A percentile compares a stretch with the other conserved stretches of the same genome.
These are phyloP conservation scores for Fomitopsis schrenkii DNA, from an alignment of 1,284 basidiomycete species.

Conservation along the genomic window DNA sequence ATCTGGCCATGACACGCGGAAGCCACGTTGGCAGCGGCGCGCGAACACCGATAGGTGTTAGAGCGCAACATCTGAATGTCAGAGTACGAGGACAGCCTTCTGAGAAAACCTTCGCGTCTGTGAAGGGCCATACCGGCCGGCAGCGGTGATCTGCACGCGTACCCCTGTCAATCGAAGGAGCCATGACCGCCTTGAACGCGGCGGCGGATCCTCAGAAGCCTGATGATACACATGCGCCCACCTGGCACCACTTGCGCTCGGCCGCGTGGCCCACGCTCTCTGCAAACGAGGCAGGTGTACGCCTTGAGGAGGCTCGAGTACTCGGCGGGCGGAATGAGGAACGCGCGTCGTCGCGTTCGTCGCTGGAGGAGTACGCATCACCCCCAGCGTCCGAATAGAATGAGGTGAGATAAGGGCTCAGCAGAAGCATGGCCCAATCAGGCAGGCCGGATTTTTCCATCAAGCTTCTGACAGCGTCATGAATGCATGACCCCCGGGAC, in stretches of 20 bases:
- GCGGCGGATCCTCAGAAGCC: constrained; percentile 1
- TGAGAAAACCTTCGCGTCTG: neutral
- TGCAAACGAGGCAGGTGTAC: neutral
- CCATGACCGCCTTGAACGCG: neutral
- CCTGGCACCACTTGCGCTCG: neutral
- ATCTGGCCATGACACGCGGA: neutral
- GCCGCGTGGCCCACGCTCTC: neutral
- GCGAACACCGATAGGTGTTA: neutral
- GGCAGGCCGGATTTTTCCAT: neutral
- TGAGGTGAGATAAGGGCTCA: neutral
- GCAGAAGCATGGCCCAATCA: neutral
- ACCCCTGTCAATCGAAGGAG: constrained; percentile 1
- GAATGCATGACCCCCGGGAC: neutral
- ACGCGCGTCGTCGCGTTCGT: neutral
- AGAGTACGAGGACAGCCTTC: neutral
- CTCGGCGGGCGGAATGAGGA: neutral
- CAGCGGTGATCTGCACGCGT: neutral
- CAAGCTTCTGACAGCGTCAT: constrained; percentile 1
- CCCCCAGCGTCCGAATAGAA: neutral
- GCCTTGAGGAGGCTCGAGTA: no score
- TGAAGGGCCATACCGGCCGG: neutral
- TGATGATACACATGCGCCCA: constrained; percentile 2
- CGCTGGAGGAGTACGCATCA: neutral
- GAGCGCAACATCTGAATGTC: neutral
- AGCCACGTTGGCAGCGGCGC: neutral